These are phyloP conservation scores for Apiospora hydei DNA, from an alignment of 2,329 filamentous ascomycete species.

Conservation along the genomic window DNA sequence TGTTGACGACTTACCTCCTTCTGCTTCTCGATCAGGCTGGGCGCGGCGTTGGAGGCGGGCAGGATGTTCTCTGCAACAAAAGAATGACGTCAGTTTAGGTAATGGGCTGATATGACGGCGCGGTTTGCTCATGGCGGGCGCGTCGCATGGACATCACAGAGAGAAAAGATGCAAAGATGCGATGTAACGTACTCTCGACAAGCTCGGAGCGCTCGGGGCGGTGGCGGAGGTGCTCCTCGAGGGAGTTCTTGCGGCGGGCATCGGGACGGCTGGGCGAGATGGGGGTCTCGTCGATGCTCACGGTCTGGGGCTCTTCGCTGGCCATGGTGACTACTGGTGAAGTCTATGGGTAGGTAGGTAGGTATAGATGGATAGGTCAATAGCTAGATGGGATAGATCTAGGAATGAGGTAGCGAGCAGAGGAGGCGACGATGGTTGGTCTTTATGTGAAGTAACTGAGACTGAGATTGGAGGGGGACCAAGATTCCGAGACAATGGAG, in stretches of 20 bases:
- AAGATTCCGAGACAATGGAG: conserved; percentile 10
- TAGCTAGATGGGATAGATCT: conserved; percentile 6
- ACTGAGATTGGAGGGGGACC: conserved; percentile 5
- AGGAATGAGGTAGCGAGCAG: neutral
- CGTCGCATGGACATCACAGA: neutral
- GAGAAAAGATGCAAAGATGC: conserved; percentile 25
- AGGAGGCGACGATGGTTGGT: neutral
- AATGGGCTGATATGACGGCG: neutral
- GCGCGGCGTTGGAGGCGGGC: conserved; percentile 78
- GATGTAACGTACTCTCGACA: conserved; percentile 71
- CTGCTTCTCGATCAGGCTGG: conserved; percentile 80
- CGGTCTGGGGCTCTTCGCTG: conserved; percentile 27
- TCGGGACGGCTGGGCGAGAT: conserved; percentile 62
- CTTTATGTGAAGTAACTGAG: conserved; percentile 3
- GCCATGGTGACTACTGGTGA: neutral
- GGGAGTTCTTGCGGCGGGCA: conserved; percentile 67
- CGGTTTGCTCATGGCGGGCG: neutral
- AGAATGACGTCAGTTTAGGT: conserved; percentile 26
- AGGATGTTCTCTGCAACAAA: conserved; percentile 78
- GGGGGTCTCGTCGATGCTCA: conserved; percentile 61
- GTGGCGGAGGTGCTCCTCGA: conserved; percentile 75
- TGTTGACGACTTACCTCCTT: conserved; percentile 62
- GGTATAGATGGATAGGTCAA: neutral
- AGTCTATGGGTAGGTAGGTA: neutral
- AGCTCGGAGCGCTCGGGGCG: conserved; percentile 80